A percentile compares a stretch with the other conserved stretches of the same genome.
Evolutionary conservation across 2,329 filamentous ascomycete species (phyloP).

Genomic region (Aquanectria penicillioides): DNA sequence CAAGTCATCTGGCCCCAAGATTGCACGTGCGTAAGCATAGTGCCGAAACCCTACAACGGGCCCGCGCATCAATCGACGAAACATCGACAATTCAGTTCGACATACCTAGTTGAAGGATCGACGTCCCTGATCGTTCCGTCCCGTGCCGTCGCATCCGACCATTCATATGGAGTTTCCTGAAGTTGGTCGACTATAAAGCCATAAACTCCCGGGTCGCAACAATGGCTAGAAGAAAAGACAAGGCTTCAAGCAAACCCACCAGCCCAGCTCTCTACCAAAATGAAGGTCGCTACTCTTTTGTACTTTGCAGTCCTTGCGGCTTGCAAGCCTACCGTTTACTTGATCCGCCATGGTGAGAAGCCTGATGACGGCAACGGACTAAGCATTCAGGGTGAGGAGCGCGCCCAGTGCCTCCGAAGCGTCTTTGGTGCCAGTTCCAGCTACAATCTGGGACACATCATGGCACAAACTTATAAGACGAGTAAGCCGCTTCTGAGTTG

Average conservation of each 20-base stretch:
- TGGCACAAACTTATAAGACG: too few relatives aligned
- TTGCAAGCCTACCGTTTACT: constrained; percentile 62
- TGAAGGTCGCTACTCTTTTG: constrained; percentile 34
- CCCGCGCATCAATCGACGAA: neutral
- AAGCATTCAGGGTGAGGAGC: constrained; percentile 60
- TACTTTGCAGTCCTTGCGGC: constrained; percentile 31
- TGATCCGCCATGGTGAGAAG: constrained; percentile 74
- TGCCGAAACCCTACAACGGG: too few relatives aligned
- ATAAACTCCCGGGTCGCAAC: too few relatives aligned
- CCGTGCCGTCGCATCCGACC: neutral
- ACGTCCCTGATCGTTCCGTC: neutral
- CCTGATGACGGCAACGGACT: constrained; percentile 62
- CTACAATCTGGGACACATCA: constrained; percentile 68
- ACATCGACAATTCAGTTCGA: too few relatives aligned
- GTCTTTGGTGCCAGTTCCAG: constrained; percentile 63
- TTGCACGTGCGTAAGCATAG: too few relatives aligned
- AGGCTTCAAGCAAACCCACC: neutral
- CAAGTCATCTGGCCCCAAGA: too few relatives aligned
- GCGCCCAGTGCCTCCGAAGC: constrained; percentile 66
- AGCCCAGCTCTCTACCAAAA: constrained; percentile 23
- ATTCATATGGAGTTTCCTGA: too few relatives aligned
- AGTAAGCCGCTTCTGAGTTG: too few relatives aligned
- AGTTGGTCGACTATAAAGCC: too few relatives aligned
- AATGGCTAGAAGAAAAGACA: neutral
- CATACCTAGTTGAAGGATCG: neutral